A percentile compares a stretch with the other conserved stretches of the same genome.
Evolutionary conservation across 495 filamentous ascomycete species (phyloP).

Genomic region (Podospora bellae-mahoneyi): DNA sequence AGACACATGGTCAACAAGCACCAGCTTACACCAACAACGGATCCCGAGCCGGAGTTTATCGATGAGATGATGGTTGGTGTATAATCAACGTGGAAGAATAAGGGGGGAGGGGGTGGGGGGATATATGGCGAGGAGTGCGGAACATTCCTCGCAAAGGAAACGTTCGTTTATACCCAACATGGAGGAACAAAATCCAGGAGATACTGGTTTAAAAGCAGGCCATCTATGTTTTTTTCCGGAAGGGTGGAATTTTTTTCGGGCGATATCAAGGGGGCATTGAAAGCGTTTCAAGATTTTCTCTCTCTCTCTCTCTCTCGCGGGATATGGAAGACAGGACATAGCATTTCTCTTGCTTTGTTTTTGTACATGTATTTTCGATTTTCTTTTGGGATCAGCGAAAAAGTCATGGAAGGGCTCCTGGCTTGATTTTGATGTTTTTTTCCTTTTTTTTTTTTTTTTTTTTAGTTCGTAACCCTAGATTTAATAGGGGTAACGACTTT

Average conservation of each 20-base stretch:
- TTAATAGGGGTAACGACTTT: background rate
- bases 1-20: slow-evolving; percentile 52
- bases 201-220: background rate
- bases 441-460: background rate
- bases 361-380: slow-evolving; percentile 5
- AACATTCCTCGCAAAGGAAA: background rate
- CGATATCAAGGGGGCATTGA: slow-evolving; percentile 7
- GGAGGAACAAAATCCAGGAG: background rate
- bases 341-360: slow-evolving; percentile 4
- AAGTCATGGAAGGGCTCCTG: slow-evolving; percentile 11
- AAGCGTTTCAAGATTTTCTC: background rate
- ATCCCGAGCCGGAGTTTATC: slow-evolving; percentile 28
- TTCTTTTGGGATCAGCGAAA: background rate
- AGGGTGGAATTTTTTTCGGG: background rate
- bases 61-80: slow-evolving; percentile 25
- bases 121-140: background rate
- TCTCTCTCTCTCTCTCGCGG: background rate
- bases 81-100: background rate
- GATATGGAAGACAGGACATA: background rate
- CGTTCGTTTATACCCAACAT: background rate
- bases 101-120: too few species aligned
- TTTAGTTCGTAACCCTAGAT: background rate
- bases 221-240: background rate
- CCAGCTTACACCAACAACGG: slow-evolving; percentile 29
- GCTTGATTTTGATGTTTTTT: background rate